Evolutionary conservation across 768 basidiomycete genomes (phyloP), one percentile per base, ranked within the genome.

Genomic region (Boletus sensibilis): DNA sequence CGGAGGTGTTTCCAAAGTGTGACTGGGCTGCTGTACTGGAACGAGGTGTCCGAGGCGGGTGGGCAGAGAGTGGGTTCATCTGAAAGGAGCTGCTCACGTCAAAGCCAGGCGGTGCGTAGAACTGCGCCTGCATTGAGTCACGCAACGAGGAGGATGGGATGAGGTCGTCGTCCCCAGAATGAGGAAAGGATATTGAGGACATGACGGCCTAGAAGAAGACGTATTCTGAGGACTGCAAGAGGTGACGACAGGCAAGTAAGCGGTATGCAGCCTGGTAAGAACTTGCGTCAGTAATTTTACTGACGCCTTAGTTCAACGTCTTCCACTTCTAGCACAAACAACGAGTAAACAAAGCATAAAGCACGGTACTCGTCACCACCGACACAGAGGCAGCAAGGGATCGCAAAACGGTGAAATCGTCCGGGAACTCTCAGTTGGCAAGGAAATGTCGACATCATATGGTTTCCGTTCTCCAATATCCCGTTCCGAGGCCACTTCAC

Each of bases 31-130:
- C 39, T 8, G 65, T 66, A n/a, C 71, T 71, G 13, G 62, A 53
- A 58, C 84, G 80, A 3, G 88, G 88, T 40, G 88, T 89, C 27
- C 90, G 81, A 20, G 90, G 90, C 2, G 90, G 90, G 67, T 90
- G 90, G 5, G 82, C 77, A 14, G 89, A 89, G 49, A 86, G 81
- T 10, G 90, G 90, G 65, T 92, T 92, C 82, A 92, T 88, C 60
- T 88, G 88, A 64, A 92, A 91, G 33, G 86, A 81, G 20, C 76
- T 78, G 49, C 72, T 76, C 54, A 78, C 68, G 60, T 88, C 87
- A 63, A 85, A 90, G 29, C 77, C 70, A 12, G 85, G 73, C 10
- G 84, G 75, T 25, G 60, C 1, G 64, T 86, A 88, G 68, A 78
- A 86, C 45, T 74, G 75, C 53, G 74, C 70, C 49, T 81, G 76